Percentiles rank a stretch among this genome's conserved stretches.
Conservation (phyloP, 108 stramenopile genomes). For the Fistulifera pelliculosa region DNA sequence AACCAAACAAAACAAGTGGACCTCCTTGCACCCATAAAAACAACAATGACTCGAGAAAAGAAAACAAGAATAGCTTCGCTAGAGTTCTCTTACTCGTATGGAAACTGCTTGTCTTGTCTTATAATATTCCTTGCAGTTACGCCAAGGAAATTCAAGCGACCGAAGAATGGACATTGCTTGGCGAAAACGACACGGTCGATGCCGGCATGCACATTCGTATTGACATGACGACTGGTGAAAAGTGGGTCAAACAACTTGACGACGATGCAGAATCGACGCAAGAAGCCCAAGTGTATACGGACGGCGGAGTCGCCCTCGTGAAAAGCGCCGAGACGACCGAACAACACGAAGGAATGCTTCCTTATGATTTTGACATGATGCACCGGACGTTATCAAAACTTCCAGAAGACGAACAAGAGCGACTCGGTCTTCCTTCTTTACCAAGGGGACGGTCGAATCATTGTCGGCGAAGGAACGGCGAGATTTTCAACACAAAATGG, state of each 20-base stretch:
- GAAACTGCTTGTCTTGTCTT: too few relatives aligned
- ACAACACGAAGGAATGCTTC: neutral
- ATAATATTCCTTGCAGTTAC: neutral
- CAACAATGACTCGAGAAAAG: too few relatives aligned
- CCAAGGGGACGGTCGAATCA: slow-evolving; percentile 15
- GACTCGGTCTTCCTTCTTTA: slow-evolving; percentile 50
- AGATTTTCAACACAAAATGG: slow-evolving; percentile 56
- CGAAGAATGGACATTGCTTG: slow-evolving; percentile 54
- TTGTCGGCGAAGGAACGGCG: slow-evolving; percentile 19
- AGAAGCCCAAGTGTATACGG: neutral
- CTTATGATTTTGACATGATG: slow-evolving; percentile 78
- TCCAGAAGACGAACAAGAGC: slow-evolving; percentile 61
- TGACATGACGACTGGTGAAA: slow-evolving; percentile 78
- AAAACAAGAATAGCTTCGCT: too few relatives aligned
- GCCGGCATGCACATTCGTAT: slow-evolving; percentile 73
- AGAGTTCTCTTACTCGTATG: too few relatives aligned
- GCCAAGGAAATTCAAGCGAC: slow-evolving; percentile 69
- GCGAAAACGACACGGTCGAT: slow-evolving; percentile 68
- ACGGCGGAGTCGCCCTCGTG: neutral
- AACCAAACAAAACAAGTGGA: too few relatives aligned
- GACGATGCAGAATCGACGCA: slow-evolving; percentile 17
- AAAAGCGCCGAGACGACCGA: slow-evolving; percentile 2
- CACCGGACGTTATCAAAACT: slow-evolving; percentile 64
- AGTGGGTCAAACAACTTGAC: slow-evolving; percentile 57
- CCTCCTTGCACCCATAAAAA: too few relatives aligned